A percentile compares a stretch with the other conserved stretches of the same genome.
These are phyloP conservation scores for Dipteronia sinensis DNA, from an alignment of 345 rosid species.

Conservation along the genomic window DNA sequence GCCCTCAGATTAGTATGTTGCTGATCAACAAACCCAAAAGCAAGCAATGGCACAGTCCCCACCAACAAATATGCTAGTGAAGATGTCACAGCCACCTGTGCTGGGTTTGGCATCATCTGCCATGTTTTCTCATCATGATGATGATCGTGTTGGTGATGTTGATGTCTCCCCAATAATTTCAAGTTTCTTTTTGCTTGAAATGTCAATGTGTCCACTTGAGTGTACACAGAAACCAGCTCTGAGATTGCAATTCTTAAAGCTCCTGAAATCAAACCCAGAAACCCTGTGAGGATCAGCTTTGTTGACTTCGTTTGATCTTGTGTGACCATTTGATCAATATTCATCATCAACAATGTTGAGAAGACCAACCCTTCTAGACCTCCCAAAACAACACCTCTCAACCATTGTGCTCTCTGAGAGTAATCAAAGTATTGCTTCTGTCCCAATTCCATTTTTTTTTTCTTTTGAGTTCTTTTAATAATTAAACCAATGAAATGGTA, in stretches of 20 bases:
- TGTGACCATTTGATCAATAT: background rate
- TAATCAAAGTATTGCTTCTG: slow-evolving; percentile 9
- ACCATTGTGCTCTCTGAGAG: slow-evolving; percentile 10
- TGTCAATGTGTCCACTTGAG: background rate
- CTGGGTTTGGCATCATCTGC: background rate
- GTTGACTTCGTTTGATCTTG: background rate
- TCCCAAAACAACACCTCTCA: slow-evolving; percentile 10
- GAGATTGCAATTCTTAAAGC: background rate
- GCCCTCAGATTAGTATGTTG: background rate
- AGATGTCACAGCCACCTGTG: background rate
- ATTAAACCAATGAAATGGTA: too few relatives aligned
- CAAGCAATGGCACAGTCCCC: slow-evolving; percentile 3
- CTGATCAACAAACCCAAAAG: background rate
- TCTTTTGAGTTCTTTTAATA: background rate
- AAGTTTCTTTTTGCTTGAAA: background rate
- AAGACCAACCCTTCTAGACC: slow-evolving; percentile 9
- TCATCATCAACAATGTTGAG: background rate
- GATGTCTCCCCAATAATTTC: background rate
- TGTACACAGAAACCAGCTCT: background rate
- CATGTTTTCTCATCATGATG: background rate
- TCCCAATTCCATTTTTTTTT: too few relatives aligned
- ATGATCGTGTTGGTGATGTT: too few relatives aligned
- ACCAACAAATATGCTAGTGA: background rate
- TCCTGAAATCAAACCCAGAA: background rate
- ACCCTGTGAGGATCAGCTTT: background rate